These are phyloP conservation scores for Talaromyces borbonicus DNA, from an alignment of 495 filamentous ascomycete genomes.

Conservation along the genomic window DNA sequence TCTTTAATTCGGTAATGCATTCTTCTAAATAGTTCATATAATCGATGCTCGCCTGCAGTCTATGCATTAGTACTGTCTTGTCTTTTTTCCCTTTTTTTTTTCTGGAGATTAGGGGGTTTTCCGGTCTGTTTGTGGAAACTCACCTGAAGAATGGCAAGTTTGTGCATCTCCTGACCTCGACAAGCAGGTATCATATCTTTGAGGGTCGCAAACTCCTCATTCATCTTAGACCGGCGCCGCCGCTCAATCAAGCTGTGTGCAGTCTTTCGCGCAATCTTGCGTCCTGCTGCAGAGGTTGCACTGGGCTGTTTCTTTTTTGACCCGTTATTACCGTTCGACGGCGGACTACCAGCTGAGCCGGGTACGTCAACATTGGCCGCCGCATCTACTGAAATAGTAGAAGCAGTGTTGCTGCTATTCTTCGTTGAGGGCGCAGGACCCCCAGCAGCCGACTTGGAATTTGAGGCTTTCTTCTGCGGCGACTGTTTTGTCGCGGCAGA, in stretches of 20 bases:
- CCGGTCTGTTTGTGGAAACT: conserved; percentile 11
- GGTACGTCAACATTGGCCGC: conserved; percentile 5
- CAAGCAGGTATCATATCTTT: conserved; percentile 97
- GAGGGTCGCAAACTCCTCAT: conserved; percentile 89
- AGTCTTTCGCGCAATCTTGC: conserved; percentile 92
- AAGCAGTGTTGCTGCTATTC: conserved; percentile 16
- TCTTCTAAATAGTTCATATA: conserved; percentile 91
- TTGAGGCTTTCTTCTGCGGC: conserved; percentile 10
- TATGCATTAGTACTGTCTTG: not conserved
- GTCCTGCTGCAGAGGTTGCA: conserved; percentile 68
- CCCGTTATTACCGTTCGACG: not conserved
- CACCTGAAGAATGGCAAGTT: conserved; percentile 92
- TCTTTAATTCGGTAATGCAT: conserved; percentile 76
- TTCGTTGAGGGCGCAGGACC: not conserved
- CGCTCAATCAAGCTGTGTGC: conserved; percentile 94
- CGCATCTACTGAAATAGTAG: conserved; percentile 16
- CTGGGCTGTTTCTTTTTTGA: conserved; percentile 59
- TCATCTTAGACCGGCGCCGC: conserved; percentile 91
- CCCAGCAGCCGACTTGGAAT: not conserved
- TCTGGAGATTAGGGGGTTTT: too few species aligned
- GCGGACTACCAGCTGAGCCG: not conserved
- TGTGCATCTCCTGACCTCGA: conserved; percentile 88
- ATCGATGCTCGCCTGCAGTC: conserved; percentile 79
- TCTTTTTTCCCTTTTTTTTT: conserved; percentile 1
- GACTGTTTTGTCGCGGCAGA: conserved; percentile 14